Conservation (phyloP, 2,329 filamentous ascomycete species). For the Zymoseptoria pseudotritici region DNA sequence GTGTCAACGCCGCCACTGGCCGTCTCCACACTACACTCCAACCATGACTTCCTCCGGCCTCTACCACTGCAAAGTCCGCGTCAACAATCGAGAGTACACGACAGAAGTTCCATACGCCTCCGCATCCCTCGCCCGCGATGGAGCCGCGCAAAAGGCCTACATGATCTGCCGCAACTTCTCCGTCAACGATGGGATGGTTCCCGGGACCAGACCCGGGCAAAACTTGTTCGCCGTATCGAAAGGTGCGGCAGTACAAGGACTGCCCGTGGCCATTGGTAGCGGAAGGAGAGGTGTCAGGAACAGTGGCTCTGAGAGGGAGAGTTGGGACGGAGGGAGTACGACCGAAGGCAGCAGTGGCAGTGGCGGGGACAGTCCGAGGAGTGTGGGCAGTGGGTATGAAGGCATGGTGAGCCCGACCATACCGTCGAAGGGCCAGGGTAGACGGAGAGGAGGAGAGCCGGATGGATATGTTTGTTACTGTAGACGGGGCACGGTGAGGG, state of each 20-base stretch:
- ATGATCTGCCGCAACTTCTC: conserved; percentile 98
- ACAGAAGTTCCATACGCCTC: conserved; percentile 80
- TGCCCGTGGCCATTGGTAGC: conserved; percentile 57
- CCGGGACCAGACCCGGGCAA: conserved; percentile 48
- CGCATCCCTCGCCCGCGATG: conserved; percentile 78
- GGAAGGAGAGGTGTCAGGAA: conserved; percentile 45
- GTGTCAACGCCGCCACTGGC: conserved; percentile 90
- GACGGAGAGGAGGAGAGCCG: conserved; percentile 2
- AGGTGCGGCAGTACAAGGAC: conserved; percentile 47
- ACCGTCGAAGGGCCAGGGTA: background rate
- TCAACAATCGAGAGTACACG: conserved; percentile 95
- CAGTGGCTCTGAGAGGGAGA: conserved; percentile 25
- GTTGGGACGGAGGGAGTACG: conserved; percentile 45
- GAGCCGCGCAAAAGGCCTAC: conserved; percentile 90
- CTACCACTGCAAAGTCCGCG: conserved; percentile 73
- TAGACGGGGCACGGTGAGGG: conserved; percentile 30
- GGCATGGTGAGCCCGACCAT: conserved; percentile 20
- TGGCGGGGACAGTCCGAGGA: conserved; percentile 43
- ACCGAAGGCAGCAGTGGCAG: conserved; percentile 41
- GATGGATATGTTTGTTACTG: conserved; percentile 26
- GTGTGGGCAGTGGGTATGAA: conserved; percentile 40
- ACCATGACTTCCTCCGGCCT: conserved; percentile 68
- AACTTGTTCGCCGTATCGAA: conserved; percentile 21
- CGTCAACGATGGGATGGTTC: conserved; percentile 87
- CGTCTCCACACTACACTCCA: conserved; percentile 80